Base-by-base conservation (phyloP, 139 green algal species). In the Nannochloris sp. region DNA sequence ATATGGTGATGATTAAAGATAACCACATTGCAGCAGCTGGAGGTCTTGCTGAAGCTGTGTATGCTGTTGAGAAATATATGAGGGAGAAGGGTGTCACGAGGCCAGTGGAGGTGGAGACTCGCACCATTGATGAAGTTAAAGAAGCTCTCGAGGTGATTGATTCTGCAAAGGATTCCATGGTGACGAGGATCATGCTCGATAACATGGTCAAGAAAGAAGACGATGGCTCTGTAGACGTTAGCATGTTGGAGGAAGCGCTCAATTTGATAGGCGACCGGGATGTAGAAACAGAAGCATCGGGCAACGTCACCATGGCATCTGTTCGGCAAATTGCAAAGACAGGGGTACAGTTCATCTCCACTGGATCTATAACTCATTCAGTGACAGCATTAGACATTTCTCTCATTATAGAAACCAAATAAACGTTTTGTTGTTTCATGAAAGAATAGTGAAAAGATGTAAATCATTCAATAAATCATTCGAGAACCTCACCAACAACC, bases 1-100 rank as follows among this genome's bases (percentile, higher is more conserved):
- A 98, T 83, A 97, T 98, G 92, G 83, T 98, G 68, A 96, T 99
- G 88, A 97, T 99, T 74, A 99, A 99, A 68, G 93, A 99, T 85
- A 99, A 99, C 78, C 94, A 99, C 81, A 88, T 98, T 31, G 86
- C 90, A 19, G 92, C 91, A 37, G 90, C 92, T 15, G 92, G 93
- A 5, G 92, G 93, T 43, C 86, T 98, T 50, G 36, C 43, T 1
- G 51, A 70, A 9, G 90, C 90, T 3, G 73, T 90, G 4, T 11
- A 64, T 36, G 64, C 62, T 1, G 77, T 78, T 6, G 75, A 86
- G 66, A 21, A 25, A 53, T 95, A 81, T 72, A 75, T 86, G 62
- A 25, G 34, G 8, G 21, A 48, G 11, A 63, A 79, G 18, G 60
- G 70, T n/a, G 68, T 84, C 25, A 21, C 55, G 23, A 60, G 75